A percentile compares a stretch with the other conserved stretches of the same genome.
phyloP scores from a whole-genome alignment of 768 basidiomycete species.

The Aureoboletus auriporus region DNA sequence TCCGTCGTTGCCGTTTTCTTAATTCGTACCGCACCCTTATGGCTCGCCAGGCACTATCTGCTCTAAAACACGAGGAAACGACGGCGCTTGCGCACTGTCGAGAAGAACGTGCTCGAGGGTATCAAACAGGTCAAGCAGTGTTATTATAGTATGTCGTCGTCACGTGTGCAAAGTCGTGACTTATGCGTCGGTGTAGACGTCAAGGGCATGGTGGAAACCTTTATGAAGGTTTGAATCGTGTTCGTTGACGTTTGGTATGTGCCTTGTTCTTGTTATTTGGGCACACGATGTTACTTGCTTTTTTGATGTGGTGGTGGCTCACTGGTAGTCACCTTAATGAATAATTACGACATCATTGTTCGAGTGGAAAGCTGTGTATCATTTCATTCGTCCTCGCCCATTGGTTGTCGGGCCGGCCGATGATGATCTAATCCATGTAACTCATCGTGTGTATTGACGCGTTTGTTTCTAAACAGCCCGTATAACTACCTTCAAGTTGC shows the following conservation, averaged over 20 bases:
- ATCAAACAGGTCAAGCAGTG: constrained; percentile 17
- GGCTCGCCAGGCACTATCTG: constrained; percentile 19
- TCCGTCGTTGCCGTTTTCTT: constrained; percentile 5
- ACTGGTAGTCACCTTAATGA: no score
- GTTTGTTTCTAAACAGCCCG: no score
- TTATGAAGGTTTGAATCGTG: constrained; percentile 16
- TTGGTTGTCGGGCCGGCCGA: no score
- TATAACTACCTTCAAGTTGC: no score
- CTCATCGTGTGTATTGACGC: no score
- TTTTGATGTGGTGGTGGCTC: background rate
- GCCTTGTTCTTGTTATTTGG: no score
- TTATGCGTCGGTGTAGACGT: constrained; percentile 10
- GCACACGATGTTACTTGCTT: background rate
- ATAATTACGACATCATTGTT: no score
- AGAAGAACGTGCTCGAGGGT: constrained; percentile 22
- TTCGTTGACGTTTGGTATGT: background rate
- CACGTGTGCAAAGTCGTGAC: no score
- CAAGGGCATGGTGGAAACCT: constrained; percentile 14
- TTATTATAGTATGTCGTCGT: constrained; percentile 16
- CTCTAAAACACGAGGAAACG: constrained; percentile 26
- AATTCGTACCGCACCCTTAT: no score
- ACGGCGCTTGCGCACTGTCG: constrained; percentile 17
- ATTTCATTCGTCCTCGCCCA: no score
- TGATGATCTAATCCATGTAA: no score
- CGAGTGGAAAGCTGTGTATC: no score